Base-by-base conservation (phyloP, 2,329 filamentous ascomycete species). In the Aspergillus fischeri region DNA sequence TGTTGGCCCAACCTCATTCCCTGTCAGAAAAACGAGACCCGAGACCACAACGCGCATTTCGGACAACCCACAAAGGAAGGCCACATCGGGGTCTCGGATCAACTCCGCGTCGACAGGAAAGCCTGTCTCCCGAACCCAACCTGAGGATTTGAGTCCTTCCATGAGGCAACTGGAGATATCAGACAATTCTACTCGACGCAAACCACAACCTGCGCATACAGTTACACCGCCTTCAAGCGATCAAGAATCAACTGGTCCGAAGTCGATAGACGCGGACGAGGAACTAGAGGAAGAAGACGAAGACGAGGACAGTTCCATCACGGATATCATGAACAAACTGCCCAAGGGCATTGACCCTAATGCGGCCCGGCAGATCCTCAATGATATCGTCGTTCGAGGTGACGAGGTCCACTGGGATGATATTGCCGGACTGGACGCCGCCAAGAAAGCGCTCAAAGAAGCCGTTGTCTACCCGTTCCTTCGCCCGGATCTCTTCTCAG, bases 391-490 rank as follows among this genome's bases (percentile, higher is more conserved):
- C 2, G 88, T 97, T 14, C 86, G 93, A 61, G 94, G 94, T 6
- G 94, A 99, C 66, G 90, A 96, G 69, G 94, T 99, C 1, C 91
- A 90, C 66, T 99, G 94, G 94, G 84, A 86, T 50, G 94, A 99
- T 70, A 89, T 99, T 56, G 92, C 94, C 0, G 94, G 94, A 0
- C 78, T 99, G 3, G 90, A 96, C 51, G 83, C 89, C 53, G 94
- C 94, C 35, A 99, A 99, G 71, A 90, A 86, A 55, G 92, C 94
- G 0, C 78, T 99, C 51, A 93, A 96, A 68, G 94, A 99, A 75
- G 92, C 92, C 0, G 94, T 99, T 1, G 93, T 99, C 2, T 99
- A 99, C 67, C 94, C 94, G 0, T 97, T 99, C 71, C 78, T 99
- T 10, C 88, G 94, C 1, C 94, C 94, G 1, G 94, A 99, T 74